Percentiles rank a stretch among this genome's conserved stretches.
phyloP scores from a whole-genome alignment of 2,329 filamentous ascomycete species.

The Colletotrichum karsti region DNA sequence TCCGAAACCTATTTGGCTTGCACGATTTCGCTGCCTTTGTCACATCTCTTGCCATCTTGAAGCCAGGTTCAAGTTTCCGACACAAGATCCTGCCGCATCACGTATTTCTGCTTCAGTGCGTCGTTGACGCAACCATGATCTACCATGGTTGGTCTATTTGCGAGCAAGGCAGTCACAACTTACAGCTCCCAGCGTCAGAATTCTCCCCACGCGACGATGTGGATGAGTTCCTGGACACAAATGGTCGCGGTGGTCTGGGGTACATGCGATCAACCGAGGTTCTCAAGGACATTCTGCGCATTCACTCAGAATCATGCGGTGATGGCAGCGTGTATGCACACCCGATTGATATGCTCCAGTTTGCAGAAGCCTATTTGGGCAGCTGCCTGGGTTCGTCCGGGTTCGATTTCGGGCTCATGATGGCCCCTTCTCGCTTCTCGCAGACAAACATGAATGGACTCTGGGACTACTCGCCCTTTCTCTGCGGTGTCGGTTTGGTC shows the following conservation, averaged over 20 bases:
- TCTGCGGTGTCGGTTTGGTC: constrained; percentile 42
- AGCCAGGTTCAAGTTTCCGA: not conserved
- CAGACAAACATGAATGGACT: not conserved
- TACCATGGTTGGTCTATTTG: not conserved
- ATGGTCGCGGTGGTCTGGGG: no score
- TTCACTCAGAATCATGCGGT: no score
- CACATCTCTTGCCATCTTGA: not conserved
- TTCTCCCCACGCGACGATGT: not conserved
- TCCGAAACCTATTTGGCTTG: not conserved
- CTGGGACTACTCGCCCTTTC: not conserved
- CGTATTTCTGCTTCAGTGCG: not conserved
- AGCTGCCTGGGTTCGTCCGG: no score
- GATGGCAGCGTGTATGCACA: no score
- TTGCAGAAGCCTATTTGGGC: not conserved
- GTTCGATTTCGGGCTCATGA: not conserved
- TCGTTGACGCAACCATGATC: not conserved
- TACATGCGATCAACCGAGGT: no score
- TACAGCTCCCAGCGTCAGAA: not conserved
- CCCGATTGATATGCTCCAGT: no score
- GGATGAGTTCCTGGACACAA: no score
- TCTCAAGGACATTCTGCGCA: no score
- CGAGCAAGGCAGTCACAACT: not conserved
- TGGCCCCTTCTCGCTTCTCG: not conserved
- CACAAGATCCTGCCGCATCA: not conserved
- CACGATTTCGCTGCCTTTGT: not conserved